Evolutionary conservation across 2,329 filamentous ascomycete species (phyloP).

Genomic region (Fusarium subtropicale): DNA sequence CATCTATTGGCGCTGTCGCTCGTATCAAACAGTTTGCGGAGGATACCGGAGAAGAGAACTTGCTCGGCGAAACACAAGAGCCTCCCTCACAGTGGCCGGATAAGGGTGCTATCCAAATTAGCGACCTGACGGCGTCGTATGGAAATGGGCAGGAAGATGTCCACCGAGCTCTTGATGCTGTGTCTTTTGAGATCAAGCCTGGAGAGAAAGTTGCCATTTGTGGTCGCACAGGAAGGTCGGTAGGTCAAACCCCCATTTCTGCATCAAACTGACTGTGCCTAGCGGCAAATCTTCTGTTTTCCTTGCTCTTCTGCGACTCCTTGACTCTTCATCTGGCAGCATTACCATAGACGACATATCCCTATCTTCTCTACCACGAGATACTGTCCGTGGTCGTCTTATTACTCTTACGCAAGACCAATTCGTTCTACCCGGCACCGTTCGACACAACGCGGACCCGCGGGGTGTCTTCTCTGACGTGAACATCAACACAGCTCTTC

Average conservation of each 20-base stretch:
- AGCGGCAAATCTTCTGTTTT: slow-evolving; percentile 65
- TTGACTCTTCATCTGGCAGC: slow-evolving; percentile 54
- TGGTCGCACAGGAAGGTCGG: slow-evolving; percentile 59
- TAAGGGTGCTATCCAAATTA: slow-evolving; percentile 46
- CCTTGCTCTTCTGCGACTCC: slow-evolving; percentile 60
- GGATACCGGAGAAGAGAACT: slow-evolving; percentile 47
- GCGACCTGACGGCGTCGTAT: slow-evolving; percentile 48
- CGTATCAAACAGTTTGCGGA: slow-evolving; percentile 51
- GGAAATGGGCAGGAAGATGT: slow-evolving; percentile 3
- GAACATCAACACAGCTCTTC: slow-evolving; percentile 55
- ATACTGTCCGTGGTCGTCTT: slow-evolving; percentile 58
- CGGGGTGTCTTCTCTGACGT: slow-evolving; percentile 47
- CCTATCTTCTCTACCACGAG: slow-evolving; percentile 55
- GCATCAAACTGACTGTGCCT: background rate
- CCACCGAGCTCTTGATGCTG: slow-evolving; percentile 39
- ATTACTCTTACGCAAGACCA: slow-evolving; percentile 63
- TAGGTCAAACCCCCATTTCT: background rate
- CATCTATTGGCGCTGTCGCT: slow-evolving; percentile 52
- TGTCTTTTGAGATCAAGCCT: slow-evolving; percentile 44
- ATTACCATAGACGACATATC: slow-evolving; percentile 60
- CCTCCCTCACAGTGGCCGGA: slow-evolving; percentile 49
- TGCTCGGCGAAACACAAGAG: slow-evolving; percentile 27
- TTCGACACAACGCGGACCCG: slow-evolving; percentile 63
- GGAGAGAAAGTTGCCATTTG: slow-evolving; percentile 65
- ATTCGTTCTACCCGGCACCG: slow-evolving; percentile 58